These are phyloP conservation scores for Melampsora americana DNA, from an alignment of 1,284 basidiomycete genomes.

Conservation along the genomic window DNA sequence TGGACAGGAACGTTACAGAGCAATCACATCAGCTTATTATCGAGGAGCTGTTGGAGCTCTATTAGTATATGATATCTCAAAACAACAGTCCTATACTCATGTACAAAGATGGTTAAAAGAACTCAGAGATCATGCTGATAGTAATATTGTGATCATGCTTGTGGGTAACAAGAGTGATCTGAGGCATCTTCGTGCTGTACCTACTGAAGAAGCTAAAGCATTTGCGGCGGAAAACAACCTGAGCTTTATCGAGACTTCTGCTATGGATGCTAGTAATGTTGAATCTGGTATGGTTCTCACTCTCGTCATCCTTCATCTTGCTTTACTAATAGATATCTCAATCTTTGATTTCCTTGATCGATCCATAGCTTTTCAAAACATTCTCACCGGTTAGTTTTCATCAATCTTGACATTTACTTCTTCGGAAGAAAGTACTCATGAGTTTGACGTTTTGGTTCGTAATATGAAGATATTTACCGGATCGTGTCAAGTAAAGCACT, in stretches of 20 bases:
- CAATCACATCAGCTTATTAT: slow-evolving; percentile 98
- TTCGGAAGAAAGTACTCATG: not conserved
- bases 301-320: not conserved
- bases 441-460: not conserved
- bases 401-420: slow-evolving; percentile 4
- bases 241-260: slow-evolving; percentile 85
- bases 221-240: slow-evolving; percentile 37
- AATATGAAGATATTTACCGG: slow-evolving; percentile 76
- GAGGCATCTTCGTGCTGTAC: slow-evolving; percentile 91
- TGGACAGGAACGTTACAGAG: slow-evolving; percentile 96
- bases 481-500: slow-evolving; percentile 86
- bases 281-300: slow-evolving; percentile 62
- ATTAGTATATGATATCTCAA: slow-evolving; percentile 59
- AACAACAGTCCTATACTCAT: slow-evolving; percentile 92
- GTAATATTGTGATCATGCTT: slow-evolving; percentile 59
- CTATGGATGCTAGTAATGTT: slow-evolving; percentile 97
- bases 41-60: slow-evolving; percentile 79
- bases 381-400: slow-evolving; percentile 72
- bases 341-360: slow-evolving; percentile 16
- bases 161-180: slow-evolving; percentile 84
- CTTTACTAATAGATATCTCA: not conserved
- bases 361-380: slow-evolving; percentile 79
- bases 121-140: slow-evolving; percentile 64
- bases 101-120: slow-evolving; percentile 98
- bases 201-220: slow-evolving; percentile 65